Evolutionary conservation across 1,139 yeast species (phyloP).

Genomic region (Geotrichum klebahnii): DNA sequence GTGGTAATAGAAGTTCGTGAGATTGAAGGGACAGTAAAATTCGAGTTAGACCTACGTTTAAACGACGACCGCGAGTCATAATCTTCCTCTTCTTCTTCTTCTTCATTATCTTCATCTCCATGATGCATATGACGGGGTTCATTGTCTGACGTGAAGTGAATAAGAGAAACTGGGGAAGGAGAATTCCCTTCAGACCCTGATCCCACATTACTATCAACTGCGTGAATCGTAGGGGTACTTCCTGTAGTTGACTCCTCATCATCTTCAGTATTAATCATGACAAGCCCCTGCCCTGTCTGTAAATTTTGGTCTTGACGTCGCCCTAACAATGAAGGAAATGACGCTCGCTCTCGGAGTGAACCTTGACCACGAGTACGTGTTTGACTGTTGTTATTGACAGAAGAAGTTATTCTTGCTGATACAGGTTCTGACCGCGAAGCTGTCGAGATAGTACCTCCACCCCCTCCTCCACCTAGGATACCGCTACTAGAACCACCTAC

Average conservation of each 20-base stretch:
- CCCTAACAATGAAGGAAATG: neutral
- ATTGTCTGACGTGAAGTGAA: neutral
- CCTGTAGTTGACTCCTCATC: neutral
- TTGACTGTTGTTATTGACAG: neutral
- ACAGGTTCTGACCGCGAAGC: neutral
- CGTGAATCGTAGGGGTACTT: conserved; percentile 11
- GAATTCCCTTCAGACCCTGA: neutral
- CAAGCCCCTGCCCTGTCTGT: neutral
- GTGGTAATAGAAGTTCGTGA: conserved; percentile 35
- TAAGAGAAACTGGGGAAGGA: neutral
- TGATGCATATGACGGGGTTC: conserved; percentile 1
- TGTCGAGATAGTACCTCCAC: neutral
- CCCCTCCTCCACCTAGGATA: neutral
- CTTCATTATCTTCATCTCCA: neutral
- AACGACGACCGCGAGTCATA: conserved; percentile 21
- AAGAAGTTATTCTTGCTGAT: neutral
- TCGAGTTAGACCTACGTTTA: conserved; percentile 33
- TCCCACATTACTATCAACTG: neutral
- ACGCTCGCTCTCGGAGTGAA: neutral
- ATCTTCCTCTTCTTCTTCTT: conserved; percentile 17
- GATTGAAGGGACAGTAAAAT: conserved; percentile 35
- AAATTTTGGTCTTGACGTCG: neutral
- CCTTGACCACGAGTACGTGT: neutral
- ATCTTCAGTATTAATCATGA: neutral
- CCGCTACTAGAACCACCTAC: neutral